Conservation (phyloP, 768 basidiomycete genomes). For the Leccinum longicurvipes region DNA sequence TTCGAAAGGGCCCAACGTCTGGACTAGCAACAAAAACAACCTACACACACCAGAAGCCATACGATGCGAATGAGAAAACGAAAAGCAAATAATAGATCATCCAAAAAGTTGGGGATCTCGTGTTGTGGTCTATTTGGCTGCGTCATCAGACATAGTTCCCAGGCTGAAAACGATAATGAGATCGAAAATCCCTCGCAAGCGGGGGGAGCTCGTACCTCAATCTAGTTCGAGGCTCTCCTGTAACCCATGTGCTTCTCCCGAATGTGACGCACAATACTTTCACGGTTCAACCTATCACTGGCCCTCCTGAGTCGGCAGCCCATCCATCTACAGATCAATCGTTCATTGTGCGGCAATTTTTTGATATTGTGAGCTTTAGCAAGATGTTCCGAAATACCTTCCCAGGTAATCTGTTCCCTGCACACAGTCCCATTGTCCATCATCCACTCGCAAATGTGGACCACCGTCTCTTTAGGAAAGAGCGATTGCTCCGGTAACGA, state of each 20-base stretch:
- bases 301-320: slow-evolving; percentile 3
- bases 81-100: too few relatives aligned
- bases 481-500: not conserved
- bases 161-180: too few relatives aligned
- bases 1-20: not conserved
- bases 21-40: not conserved
- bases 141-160: too few relatives aligned
- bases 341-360: rapidly evolving
- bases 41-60: not conserved
- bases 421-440: not conserved
- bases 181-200: not conserved
- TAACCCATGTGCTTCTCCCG: slow-evolving; percentile 12
- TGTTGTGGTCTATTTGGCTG: not conserved
- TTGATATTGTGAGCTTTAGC: not conserved
- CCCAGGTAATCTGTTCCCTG: not conserved
- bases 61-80: not conserved
- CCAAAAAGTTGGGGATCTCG: too few relatives aligned
- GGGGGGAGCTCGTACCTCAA: not conserved
- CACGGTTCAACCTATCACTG: slow-evolving; percentile 3
- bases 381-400: slow-evolving; percentile 9
- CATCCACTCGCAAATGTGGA: slow-evolving; percentile 9
- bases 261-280: slow-evolving; percentile 16
- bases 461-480: not conserved
- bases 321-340: slow-evolving; percentile 3
- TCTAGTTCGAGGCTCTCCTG: slow-evolving; percentile 1